Conservation (phyloP, 2,329 filamentous ascomycete genomes). For the Penicillium sp. region DNA sequence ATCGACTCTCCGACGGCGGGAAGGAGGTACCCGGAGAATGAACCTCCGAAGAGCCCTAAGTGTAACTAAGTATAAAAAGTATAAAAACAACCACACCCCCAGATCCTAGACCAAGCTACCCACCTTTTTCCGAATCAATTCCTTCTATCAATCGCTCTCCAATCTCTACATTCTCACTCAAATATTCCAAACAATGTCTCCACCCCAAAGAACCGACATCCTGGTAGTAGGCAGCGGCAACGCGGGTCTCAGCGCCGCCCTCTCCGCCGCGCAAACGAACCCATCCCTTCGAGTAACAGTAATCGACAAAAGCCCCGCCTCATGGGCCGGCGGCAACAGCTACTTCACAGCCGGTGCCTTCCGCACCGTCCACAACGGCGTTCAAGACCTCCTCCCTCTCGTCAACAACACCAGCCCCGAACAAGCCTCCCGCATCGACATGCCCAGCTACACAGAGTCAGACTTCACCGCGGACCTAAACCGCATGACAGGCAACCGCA, state of each 20-base stretch:
- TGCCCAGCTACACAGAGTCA: constrained; percentile 55
- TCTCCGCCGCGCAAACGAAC: constrained; percentile 53
- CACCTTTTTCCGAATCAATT: not conserved
- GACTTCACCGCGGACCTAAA: constrained; percentile 59
- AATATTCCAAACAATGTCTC: not conserved
- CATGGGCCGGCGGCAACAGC: constrained; percentile 63
- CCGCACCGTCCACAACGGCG: constrained; percentile 56
- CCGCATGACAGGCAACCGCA: constrained; percentile 56
- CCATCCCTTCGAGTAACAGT: constrained; percentile 47
- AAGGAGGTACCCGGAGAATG: constrained; percentile 2
- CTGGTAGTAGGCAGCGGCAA: constrained; percentile 64
- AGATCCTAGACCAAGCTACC: not conserved
- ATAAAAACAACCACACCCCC: not conserved
- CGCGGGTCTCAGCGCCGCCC: constrained; percentile 62
- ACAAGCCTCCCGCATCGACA: constrained; percentile 54
- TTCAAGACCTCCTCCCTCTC: constrained; percentile 58
- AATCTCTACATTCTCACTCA: not conserved
- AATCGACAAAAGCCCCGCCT: constrained; percentile 59
- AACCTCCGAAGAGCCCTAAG: constrained; percentile 5
- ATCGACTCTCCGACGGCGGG: constrained; percentile 6
- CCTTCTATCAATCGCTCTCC: too few species aligned
- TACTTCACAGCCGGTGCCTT: constrained; percentile 67
- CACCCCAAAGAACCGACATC: constrained; percentile 21
- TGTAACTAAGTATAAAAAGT: not conserved
- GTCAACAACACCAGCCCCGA: constrained; percentile 58